Conservation (phyloP, 2,329 filamentous ascomycete genomes). For the Ophiostoma novo-ulmi region DNA sequence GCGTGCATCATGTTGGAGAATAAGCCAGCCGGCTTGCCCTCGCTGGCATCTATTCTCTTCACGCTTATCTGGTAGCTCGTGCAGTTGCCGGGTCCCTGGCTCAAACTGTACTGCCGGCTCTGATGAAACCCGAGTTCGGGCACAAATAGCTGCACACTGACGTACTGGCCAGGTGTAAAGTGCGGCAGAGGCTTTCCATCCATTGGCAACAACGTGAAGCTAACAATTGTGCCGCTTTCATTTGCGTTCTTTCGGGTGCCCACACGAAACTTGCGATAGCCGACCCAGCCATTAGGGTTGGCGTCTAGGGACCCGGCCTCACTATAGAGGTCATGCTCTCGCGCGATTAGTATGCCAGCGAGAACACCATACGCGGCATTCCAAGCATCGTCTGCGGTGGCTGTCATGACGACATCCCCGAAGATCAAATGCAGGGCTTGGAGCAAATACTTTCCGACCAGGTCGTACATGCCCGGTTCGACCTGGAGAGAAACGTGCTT, state of each 20-base stretch:
- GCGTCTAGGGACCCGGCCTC: constrained; percentile 33
- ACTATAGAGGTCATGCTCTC: constrained; percentile 57
- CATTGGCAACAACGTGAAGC: constrained; percentile 63
- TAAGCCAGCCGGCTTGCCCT: constrained; percentile 40
- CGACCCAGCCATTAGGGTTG: constrained; percentile 36
- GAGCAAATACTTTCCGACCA: constrained; percentile 66
- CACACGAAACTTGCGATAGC: constrained; percentile 53
- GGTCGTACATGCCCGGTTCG: constrained; percentile 61
- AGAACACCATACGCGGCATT: constrained; percentile 65
- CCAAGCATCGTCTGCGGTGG: constrained; percentile 66
- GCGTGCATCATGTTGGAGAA: constrained; percentile 52
- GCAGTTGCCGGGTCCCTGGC: not conserved
- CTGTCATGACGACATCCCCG: constrained; percentile 61
- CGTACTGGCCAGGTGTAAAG: constrained; percentile 66
- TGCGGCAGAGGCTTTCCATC: constrained; percentile 53
- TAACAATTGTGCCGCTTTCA: constrained; percentile 54
- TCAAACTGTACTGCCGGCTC: constrained; percentile 66
- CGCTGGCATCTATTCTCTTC: constrained; percentile 53
- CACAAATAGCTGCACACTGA: constrained; percentile 59
- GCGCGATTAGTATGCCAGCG: constrained; percentile 63
- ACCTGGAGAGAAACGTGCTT: constrained; percentile 72
- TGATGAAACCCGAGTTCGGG: constrained; percentile 60
- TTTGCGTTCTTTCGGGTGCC: constrained; percentile 56
- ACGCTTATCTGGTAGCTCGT: constrained; percentile 60
- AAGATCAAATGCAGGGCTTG: constrained; percentile 59